Percentiles rank a stretch among this genome's conserved stretches.
These are phyloP conservation scores for Elaphomyces granulatus DNA, from an alignment of 495 filamentous ascomycete species.

Conservation along the genomic window DNA sequence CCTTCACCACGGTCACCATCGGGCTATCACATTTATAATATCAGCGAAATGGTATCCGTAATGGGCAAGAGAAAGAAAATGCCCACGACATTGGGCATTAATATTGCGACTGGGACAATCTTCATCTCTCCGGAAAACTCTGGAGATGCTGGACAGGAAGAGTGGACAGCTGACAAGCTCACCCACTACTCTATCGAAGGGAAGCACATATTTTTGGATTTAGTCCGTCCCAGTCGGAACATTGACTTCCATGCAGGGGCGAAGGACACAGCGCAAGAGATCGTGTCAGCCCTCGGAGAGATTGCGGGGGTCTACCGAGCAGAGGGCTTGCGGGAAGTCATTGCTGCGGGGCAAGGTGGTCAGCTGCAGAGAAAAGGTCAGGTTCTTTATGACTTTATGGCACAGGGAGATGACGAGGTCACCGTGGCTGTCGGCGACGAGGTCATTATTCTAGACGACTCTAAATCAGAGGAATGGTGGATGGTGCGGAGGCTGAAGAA, in stretches of 20 bases:
- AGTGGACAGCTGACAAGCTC: conserved; percentile 89
- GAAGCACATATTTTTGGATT: conserved; percentile 93
- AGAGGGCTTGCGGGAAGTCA: conserved; percentile 73
- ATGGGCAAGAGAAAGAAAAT: conserved; percentile 97
- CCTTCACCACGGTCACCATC: conserved; percentile 42
- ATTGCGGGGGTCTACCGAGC: conserved; percentile 71
- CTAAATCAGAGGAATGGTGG: conserved; percentile 96
- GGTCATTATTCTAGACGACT: conserved; percentile 78
- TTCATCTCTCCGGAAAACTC: conserved; percentile 79
- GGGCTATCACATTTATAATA: conserved; percentile 84
- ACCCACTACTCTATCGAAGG: conserved; percentile 93
- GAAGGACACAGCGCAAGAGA: conserved; percentile 92
- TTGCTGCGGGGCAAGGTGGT: conserved; percentile 57
- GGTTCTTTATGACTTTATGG: conserved; percentile 90
- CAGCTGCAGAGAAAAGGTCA: conserved; percentile 63
- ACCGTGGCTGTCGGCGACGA: conserved; percentile 83
- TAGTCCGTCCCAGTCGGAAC: conserved; percentile 81
- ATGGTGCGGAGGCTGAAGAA: conserved; percentile 82
- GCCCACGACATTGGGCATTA: conserved; percentile 85
- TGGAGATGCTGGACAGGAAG: conserved; percentile 64
- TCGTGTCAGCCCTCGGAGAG: conserved; percentile 76
- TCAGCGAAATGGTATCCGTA: conserved; percentile 88
- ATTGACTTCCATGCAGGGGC: conserved; percentile 94
- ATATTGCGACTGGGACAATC: conserved; percentile 70
- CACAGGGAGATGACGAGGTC: conserved; percentile 92